A percentile compares a stretch with the other conserved stretches of the same genome.
These are phyloP conservation scores for Metroxylon sagu DNA, from an alignment of 176 grass and related monocot species.

Conservation along the genomic window DNA sequence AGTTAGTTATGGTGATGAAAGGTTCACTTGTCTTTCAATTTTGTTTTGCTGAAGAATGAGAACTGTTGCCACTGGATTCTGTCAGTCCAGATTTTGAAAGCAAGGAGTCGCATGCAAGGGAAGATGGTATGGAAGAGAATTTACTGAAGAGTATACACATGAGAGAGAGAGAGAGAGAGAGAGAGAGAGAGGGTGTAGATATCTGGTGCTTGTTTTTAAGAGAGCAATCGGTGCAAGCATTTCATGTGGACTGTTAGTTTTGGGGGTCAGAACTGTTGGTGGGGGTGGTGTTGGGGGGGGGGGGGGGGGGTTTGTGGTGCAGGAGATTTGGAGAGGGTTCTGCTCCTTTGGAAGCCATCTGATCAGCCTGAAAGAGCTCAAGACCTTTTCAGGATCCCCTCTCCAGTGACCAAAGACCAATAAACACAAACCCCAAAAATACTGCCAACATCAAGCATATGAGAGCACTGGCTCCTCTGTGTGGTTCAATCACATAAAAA, in stretches of 20 bases:
- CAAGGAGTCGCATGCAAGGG: conserved; percentile 6
- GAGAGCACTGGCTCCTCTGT: conserved; percentile 17
- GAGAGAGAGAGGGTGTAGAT: neutral
- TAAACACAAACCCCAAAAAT: conserved; percentile 14
- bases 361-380: conserved; percentile 14
- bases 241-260: conserved; percentile 10
- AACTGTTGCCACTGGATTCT: conserved; percentile 4
- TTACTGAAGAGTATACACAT: neutral
- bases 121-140: neutral
- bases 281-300: neutral
- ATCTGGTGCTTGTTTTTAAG: too few relatives aligned
- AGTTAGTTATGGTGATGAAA: neutral
- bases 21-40: neutral
- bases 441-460: conserved; percentile 13
- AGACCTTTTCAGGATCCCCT: conserved; percentile 2
- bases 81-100: neutral
- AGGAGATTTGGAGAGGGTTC: neutral
- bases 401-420: conserved; percentile 6
- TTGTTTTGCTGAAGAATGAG: neutral
- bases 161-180: conserved; percentile 2
- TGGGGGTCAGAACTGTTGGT: conserved; percentile 21
- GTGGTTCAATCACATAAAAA: conserved; percentile 41
- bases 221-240: too few relatives aligned
- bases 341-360: conserved; percentile 31
- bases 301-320: neutral